Evolutionary conservation across 192 early-diverging fungal species (phyloP).

Genomic region (Backusella australiensis): DNA sequence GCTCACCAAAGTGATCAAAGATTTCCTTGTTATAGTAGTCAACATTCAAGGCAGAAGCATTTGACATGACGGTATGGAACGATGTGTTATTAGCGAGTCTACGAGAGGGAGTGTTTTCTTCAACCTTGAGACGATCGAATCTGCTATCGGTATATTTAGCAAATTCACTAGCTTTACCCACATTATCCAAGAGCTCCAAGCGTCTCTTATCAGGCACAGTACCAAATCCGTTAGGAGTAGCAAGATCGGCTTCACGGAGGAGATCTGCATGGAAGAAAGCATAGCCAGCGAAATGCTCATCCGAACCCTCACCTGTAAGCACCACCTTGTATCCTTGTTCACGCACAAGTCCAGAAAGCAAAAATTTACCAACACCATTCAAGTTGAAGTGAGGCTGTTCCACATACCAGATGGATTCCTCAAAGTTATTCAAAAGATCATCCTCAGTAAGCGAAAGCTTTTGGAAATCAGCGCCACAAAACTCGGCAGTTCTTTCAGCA

Average conservation of each 20-base stretch:
- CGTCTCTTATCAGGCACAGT: not conserved
- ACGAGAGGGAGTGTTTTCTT: not conserved
- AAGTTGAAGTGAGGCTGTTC: conserved; percentile 14
- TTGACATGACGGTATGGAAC: not conserved
- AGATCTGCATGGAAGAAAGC: conserved; percentile 13
- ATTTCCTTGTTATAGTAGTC: not conserved
- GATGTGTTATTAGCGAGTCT: not conserved
- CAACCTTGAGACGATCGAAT: not conserved
- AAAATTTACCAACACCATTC: conserved; percentile 24
- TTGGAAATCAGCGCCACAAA: conserved; percentile 11
- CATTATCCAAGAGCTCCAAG: not conserved
- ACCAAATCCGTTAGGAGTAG: conserved; percentile 17
- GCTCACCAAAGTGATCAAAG: not conserved
- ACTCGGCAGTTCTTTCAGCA: conserved; percentile 14
- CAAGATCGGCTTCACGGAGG: conserved; percentile 7
- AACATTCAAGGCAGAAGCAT: not conserved
- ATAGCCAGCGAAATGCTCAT: conserved; percentile 25
- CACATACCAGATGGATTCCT: conserved; percentile 16
- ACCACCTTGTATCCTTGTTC: conserved; percentile 24
- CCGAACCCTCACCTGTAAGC: conserved; percentile 21
- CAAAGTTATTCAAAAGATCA: conserved; percentile 16
- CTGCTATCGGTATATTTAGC: not conserved
- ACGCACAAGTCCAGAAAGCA: conserved; percentile 7
- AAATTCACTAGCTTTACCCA: too few species aligned
- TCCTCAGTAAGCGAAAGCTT: conserved; percentile 11